Evolutionary conservation across 192 early-diverging fungal genomes (phyloP).

Genomic region (Helicostylum pulchrum): DNA sequence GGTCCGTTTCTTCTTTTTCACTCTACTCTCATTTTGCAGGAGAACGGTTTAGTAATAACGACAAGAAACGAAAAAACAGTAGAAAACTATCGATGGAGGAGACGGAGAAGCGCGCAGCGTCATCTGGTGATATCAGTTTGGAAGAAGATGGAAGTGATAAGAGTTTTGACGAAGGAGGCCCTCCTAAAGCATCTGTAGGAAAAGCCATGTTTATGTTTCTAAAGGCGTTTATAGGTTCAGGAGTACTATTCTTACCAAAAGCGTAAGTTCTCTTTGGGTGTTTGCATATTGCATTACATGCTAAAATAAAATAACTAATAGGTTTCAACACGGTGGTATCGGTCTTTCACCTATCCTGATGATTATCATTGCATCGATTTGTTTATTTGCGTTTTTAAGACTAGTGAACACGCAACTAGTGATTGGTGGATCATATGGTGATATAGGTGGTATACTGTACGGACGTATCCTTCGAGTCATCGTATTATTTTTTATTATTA

Average conservation of each 20-base stretch:
- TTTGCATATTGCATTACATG: background rate
- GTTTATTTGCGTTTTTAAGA: conserved; percentile 56
- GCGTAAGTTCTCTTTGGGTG: conserved; percentile 14
- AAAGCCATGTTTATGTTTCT: conserved; percentile 62
- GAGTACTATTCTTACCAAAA: conserved; percentile 55
- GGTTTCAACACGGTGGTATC: conserved; percentile 59
- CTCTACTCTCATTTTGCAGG: conserved; percentile 31
- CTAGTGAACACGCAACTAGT: conserved; percentile 46
- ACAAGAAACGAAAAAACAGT: background rate
- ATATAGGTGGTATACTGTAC: conserved; percentile 57
- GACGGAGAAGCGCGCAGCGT: background rate
- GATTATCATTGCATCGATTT: conserved; percentile 57
- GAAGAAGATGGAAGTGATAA: too few species aligned
- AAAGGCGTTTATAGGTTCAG: conserved; percentile 61
- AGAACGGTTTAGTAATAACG: conserved; percentile 1
- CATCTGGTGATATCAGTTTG: too few species aligned
- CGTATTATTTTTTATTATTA: conserved; percentile 43
- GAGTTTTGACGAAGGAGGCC: background rate
- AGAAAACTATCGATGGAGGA: background rate
- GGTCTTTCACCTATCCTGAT: conserved; percentile 57
- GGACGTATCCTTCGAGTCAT: conserved; percentile 12
- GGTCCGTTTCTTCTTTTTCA: conserved; percentile 27
- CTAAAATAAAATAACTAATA: conserved; percentile 17
- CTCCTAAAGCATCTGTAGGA: conserved; percentile 40
- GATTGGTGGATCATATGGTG: conserved; percentile 57